Evolutionary conservation across 139 green algal genomes (phyloP).

Genomic region (Micromonas pusilla): DNA sequence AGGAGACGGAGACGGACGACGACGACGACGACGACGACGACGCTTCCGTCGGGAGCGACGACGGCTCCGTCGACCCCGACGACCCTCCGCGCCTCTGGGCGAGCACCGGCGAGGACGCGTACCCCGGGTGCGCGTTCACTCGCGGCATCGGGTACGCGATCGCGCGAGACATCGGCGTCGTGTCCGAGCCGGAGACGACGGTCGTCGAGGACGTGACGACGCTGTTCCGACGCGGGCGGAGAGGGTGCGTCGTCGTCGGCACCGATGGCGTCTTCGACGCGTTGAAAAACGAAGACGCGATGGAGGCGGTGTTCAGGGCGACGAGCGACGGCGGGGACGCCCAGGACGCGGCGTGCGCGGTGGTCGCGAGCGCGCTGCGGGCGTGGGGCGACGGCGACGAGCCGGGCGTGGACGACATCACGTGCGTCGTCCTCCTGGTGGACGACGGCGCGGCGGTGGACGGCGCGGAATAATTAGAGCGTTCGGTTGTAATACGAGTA

Average conservation of each 20-base stretch:
- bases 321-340: too few species aligned
- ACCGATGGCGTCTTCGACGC: constrained; percentile 94
- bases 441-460: neutral
- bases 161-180: constrained; percentile 86
- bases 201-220: constrained; percentile 43
- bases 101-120: constrained; percentile 70
- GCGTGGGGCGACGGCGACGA: neutral
- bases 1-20: constrained; percentile 73
- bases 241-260: constrained; percentile 83
- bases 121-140: constrained; percentile 92
- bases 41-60: too few species aligned
- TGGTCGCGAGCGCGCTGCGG: neutral
- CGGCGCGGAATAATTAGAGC: neutral
- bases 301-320: constrained; percentile 68
- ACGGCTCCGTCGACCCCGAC: too few species aligned
- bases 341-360: neutral
- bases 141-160: constrained; percentile 79
- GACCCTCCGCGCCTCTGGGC: constrained; percentile 89
- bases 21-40: too few species aligned
- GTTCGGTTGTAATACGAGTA: too few species aligned
- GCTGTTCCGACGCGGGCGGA: too few species aligned
- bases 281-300: constrained; percentile 71
- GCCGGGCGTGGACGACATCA: neutral
- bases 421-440: neutral
- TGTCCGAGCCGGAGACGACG: constrained; percentile 77